A percentile compares a stretch with the other conserved stretches of the same genome.
These are phyloP conservation scores for Fusarium liriodendri DNA, from an alignment of 2,329 filamentous ascomycete species.

Conservation along the genomic window DNA sequence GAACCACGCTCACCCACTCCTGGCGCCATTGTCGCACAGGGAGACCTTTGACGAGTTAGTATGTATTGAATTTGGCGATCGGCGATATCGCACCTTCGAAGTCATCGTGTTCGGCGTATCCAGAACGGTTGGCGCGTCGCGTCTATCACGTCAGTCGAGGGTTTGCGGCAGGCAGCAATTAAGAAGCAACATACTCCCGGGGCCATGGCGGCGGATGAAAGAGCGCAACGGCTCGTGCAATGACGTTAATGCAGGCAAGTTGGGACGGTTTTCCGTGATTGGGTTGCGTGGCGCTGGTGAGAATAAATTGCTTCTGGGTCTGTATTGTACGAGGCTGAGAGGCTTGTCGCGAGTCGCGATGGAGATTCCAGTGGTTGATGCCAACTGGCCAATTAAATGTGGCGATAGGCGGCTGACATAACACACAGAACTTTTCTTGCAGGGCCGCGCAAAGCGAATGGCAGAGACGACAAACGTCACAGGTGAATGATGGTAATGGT, in stretches of 20 bases:
- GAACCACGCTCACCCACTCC: conserved; percentile 74
- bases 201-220: conserved; percentile 49
- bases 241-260: conserved; percentile 6
- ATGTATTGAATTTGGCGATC: conserved; percentile 1
- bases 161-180: conserved; percentile 1
- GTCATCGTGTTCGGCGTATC: conserved; percentile 70
- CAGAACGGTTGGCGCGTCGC: conserved; percentile 66
- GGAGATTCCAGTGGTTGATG: conserved; percentile 10
- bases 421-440: conserved; percentile 1
- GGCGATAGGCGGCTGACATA: conserved; percentile 39
- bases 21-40: conserved; percentile 93
- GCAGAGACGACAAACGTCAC: not conserved
- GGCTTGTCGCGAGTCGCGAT: conserved; percentile 39
- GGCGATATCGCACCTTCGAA: conserved; percentile 62
- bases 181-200: conserved; percentile 50
- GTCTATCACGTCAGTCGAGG: conserved; percentile 54
- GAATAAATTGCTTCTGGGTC: conserved; percentile 6
- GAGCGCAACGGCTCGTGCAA: not conserved
- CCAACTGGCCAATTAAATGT: conserved; percentile 35
- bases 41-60: conserved; percentile 67
- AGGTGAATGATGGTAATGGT: not conserved
- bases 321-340: conserved; percentile 39
- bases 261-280: conserved; percentile 2
- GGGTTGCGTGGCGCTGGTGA: conserved; percentile 9
- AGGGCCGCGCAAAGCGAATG: not conserved